phyloP scores from a whole-genome alignment of 179 eudicot species.

The Corrigiola litoralis region DNA sequence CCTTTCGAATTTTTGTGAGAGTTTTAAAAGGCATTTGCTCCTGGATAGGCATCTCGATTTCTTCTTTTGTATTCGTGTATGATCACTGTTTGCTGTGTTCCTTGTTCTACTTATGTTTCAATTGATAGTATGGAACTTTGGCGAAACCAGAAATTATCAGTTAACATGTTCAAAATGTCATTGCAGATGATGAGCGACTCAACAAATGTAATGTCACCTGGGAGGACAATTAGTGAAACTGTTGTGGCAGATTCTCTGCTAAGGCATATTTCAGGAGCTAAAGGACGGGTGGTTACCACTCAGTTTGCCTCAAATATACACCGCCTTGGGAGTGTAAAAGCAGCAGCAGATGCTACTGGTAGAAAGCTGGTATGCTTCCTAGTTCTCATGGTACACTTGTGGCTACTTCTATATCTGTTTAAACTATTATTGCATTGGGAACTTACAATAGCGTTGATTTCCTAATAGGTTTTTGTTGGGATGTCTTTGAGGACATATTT shows the following conservation, averaged over 20 bases:
- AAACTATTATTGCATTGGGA: neutral
- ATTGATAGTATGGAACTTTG: neutral
- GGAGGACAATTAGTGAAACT: slow-evolving; percentile 87
- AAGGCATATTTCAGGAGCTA: slow-evolving; percentile 71
- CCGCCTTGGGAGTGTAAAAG: slow-evolving; percentile 97
- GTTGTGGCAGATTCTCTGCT: slow-evolving; percentile 85
- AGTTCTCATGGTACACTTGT: slow-evolving; percentile 6
- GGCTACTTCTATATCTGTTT: neutral
- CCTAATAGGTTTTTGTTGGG: slow-evolving; percentile 79
- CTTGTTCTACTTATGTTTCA: neutral
- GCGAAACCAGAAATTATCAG: slow-evolving; percentile 6
- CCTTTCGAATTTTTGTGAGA: no score
- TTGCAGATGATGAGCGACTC: slow-evolving; percentile 99
- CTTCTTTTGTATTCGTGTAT: neutral
- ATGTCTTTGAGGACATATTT: slow-evolving; percentile 91
- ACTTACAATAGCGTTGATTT: neutral
- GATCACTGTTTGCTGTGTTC: neutral
- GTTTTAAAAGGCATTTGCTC: no score
- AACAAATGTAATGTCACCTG: slow-evolving; percentile 90
- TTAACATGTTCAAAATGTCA: slow-evolving; percentile 4
- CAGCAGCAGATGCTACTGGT: slow-evolving; percentile 95
- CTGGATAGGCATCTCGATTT: no score
- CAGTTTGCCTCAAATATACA: slow-evolving; percentile 98
- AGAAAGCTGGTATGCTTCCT: slow-evolving; percentile 76
- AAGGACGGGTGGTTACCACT: slow-evolving; percentile 92